Conservation (phyloP, 2,329 filamentous ascomycete species). For the Orbilia javanica region DNA sequence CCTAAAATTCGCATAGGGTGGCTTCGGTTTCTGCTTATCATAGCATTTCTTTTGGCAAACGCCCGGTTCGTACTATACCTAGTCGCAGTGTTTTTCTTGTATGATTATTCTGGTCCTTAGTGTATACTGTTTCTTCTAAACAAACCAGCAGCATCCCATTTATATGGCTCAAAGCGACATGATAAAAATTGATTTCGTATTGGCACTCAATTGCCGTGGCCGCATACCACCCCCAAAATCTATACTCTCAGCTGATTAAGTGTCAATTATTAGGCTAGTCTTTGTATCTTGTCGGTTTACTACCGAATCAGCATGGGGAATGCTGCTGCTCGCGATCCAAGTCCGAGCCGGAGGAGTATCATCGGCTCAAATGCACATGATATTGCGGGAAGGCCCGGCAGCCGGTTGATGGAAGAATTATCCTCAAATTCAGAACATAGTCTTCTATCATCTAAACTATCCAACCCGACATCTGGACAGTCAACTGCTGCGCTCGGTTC, state of each 20-base stretch:
- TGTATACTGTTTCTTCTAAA: not conserved
- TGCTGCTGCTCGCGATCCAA: slow-evolving; percentile 27
- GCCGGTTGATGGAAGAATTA: not conserved
- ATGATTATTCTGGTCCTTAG: too few species aligned
- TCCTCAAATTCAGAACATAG: not conserved
- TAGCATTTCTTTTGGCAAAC: too few species aligned
- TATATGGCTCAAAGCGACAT: not conserved
- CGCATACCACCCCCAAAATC: slow-evolving; percentile 8
- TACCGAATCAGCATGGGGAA: slow-evolving; percentile 39
- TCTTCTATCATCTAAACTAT: not conserved
- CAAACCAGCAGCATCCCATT: not conserved
- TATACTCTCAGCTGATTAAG: not conserved
- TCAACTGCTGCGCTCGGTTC: not conserved
- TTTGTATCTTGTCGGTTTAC: slow-evolving; percentile 9
- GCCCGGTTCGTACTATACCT: too few species aligned
- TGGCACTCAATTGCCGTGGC: slow-evolving; percentile 3
- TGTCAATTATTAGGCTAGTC: not conserved
- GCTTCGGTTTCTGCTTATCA: too few species aligned
- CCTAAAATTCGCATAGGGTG: too few species aligned
- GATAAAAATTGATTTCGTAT: slow-evolving; percentile 18
- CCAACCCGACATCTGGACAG: not conserved
- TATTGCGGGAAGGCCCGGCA: not conserved
- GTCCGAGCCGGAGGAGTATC: slow-evolving; percentile 34
- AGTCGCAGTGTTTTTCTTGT: too few species aligned
- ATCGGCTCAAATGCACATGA: slow-evolving; percentile 9